phyloP scores from a whole-genome alignment of 2,329 filamentous ascomycete species.

The Teratosphaeria zuluensis region DNA sequence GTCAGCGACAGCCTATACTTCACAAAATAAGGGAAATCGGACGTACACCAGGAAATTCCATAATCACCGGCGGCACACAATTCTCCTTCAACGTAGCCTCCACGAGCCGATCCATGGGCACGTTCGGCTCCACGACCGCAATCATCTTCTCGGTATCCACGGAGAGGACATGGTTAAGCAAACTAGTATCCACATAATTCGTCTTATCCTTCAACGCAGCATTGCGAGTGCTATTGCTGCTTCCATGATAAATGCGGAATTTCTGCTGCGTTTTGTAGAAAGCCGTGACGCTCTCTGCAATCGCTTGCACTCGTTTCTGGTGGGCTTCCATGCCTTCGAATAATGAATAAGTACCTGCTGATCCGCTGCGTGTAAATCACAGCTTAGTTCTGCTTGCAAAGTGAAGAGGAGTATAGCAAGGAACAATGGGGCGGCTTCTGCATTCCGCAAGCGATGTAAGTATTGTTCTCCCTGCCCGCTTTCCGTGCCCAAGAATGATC shows the following conservation, averaged over 20 bases:
- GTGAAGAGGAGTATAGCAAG: no score
- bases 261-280: slow-evolving; percentile 38
- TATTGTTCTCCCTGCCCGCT: no score
- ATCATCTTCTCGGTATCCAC: slow-evolving; percentile 34
- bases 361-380: no score
- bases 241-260: slow-evolving; percentile 49
- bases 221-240: slow-evolving; percentile 37
- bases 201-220: slow-evolving; percentile 31
- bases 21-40: neutral
- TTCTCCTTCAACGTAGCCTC: slow-evolving; percentile 46
- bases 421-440: no score
- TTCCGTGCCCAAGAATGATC: no score
- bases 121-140: slow-evolving; percentile 56
- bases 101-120: slow-evolving; percentile 57
- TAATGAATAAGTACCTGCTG: no score
- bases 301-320: slow-evolving; percentile 6
- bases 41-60: slow-evolving; percentile 53
- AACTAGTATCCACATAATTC: slow-evolving; percentile 38
- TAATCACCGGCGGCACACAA: slow-evolving; percentile 55
- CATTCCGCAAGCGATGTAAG: no score
- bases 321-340: neutral
- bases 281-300: slow-evolving; percentile 31
- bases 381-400: no score
- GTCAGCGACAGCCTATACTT: no score
- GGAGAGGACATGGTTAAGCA: slow-evolving; percentile 36